Conservation (phyloP, 2,329 filamentous ascomycete genomes). For the Fusarium pilosicola region DNA sequence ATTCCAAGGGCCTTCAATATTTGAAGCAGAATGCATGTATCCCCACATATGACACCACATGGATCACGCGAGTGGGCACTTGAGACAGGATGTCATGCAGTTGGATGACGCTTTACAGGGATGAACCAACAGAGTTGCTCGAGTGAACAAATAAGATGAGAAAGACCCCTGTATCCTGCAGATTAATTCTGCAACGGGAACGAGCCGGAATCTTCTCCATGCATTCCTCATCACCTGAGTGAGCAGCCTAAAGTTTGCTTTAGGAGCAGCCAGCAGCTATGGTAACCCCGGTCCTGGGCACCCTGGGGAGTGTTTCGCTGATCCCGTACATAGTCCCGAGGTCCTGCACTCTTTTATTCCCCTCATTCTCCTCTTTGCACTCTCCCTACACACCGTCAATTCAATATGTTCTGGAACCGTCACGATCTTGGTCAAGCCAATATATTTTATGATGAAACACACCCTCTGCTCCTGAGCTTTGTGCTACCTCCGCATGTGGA, state of each 20-base stretch:
- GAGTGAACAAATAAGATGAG: not conserved
- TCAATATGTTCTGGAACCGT: constrained; percentile 12
- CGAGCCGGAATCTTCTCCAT: not conserved
- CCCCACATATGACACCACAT: not conserved
- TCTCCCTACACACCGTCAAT: rapidly evolving
- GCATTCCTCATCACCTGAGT: too few species aligned
- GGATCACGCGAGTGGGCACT: not conserved
- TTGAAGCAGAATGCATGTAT: not conserved
- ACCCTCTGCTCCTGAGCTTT: not conserved
- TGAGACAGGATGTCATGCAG: not conserved
- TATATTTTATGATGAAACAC: constrained; percentile 19
- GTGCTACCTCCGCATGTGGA: constrained; percentile 19
- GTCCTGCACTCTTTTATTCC: not conserved
- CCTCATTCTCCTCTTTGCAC: not conserved
- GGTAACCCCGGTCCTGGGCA: too few species aligned
- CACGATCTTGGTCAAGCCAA: not conserved
- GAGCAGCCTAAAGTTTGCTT: not conserved
- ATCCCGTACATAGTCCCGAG: not conserved
- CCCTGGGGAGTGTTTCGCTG: not conserved
- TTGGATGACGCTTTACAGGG: not conserved
- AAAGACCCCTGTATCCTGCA: rapidly evolving
- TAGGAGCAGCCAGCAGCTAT: rapidly evolving
- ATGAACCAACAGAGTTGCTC: not conserved
- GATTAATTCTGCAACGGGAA: too few species aligned
- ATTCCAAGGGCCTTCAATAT: not conserved